Base-by-base conservation (phyloP, 1,284 basidiomycete genomes). In the Puccinia hordei region DNA sequence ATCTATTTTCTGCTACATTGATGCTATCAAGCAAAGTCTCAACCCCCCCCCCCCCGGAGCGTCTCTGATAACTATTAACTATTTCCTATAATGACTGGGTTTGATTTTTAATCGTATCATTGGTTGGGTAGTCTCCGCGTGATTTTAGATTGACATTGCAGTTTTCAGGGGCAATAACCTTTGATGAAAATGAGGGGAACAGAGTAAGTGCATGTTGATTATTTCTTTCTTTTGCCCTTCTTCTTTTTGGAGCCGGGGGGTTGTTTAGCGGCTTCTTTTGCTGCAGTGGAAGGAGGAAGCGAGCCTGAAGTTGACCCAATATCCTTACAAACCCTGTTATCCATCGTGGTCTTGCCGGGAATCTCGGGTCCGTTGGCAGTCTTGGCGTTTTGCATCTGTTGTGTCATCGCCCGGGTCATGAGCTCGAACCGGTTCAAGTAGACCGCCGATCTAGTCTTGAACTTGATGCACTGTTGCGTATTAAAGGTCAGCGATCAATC, bases 361-460 rank as follows among this genome's bases (percentile, higher is more conserved):
- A 24, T 15, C 12, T 38, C 41, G 41, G 63, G 35, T 38, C 44
- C 63, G 10, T 46, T 30, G n/a, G n/a, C 22, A 27, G 66, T 4
- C 27, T 68, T 46, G 2, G 27, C 41, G 44, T 68, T 49, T 12
- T 68, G 66, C 66, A 68, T 68, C 46, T 68, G 41, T n/a, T 49
- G 35, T 4, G 38, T 76, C 73, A 66, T 76, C 5, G 38, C 30
- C 27, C 73, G 73, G 24, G 57, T 76, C 27, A 76, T 63, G 4
- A 27, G n/a, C 22, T 76, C 73, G 35, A 76, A 76, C 24, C 73
- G 73, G 44, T 76, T 76, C 30, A 76, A 38, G 15, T 63, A 76
- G 27, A 76, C 59, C 2, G 73, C 73, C 59, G 73, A 76, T 35
- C 59, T 4, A 76, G 73, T 76, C 61, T 76, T 76, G 30, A 76